Conservation (phyloP, 2,329 filamentous ascomycete species). For the Pleomassaria siparia region DNA sequence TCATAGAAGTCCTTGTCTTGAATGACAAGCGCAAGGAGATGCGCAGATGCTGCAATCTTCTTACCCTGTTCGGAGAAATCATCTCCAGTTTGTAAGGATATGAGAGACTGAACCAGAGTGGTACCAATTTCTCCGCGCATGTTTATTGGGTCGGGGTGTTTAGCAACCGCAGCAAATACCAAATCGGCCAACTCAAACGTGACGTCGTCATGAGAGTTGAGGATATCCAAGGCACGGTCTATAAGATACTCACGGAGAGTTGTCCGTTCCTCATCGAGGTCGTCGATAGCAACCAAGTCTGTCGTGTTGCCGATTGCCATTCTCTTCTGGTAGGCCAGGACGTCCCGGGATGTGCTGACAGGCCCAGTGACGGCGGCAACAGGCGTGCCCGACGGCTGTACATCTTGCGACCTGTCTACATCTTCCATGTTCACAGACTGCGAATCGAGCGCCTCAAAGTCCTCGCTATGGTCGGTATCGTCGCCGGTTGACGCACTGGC, state of each 20-base stretch:
- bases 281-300: slow-evolving; percentile 66
- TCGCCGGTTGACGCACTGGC: slow-evolving; percentile 30
- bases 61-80: slow-evolving; percentile 58
- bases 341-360: slow-evolving; percentile 8
- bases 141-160: slow-evolving; percentile 60
- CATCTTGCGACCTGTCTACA: slow-evolving; percentile 17
- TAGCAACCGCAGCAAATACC: slow-evolving; percentile 70
- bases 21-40: slow-evolving; percentile 83
- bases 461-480: slow-evolving; percentile 26
- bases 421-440: slow-evolving; percentile 47
- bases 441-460: slow-evolving; percentile 30
- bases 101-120: slow-evolving; percentile 80
- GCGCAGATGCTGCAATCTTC: slow-evolving; percentile 87
- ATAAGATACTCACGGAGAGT: slow-evolving; percentile 77
- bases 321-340: slow-evolving; percentile 36
- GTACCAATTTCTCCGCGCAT: slow-evolving; percentile 74
- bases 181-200: slow-evolving; percentile 91
- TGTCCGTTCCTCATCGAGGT: slow-evolving; percentile 74
- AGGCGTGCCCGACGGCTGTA: slow-evolving; percentile 17
- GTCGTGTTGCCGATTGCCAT: slow-evolving; percentile 35
- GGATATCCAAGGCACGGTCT: slow-evolving; percentile 85
- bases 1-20: slow-evolving; percentile 81
- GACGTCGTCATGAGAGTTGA: slow-evolving; percentile 82
- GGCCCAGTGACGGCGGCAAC: slow-evolving; percentile 6
- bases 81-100: slow-evolving; percentile 63